A percentile compares a stretch with the other conserved stretches of the same genome.
These are phyloP conservation scores for Rosa persica DNA, from an alignment of 306 rosid genomes.

Conservation along the genomic window DNA sequence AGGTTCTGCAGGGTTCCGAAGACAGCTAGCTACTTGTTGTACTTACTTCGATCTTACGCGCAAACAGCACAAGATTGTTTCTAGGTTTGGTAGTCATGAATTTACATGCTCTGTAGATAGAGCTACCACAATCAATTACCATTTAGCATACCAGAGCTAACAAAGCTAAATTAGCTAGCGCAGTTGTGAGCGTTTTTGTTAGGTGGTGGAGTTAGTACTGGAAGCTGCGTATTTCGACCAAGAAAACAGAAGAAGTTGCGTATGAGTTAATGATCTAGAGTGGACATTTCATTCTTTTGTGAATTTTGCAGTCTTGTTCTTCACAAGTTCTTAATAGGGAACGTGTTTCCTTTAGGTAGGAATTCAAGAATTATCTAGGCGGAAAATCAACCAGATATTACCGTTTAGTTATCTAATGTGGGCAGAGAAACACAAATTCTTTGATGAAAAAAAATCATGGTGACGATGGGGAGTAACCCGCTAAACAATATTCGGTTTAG, in stretches of 20 bases:
- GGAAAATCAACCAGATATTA: background rate
- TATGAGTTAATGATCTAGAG: background rate
- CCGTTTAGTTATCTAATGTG: no score
- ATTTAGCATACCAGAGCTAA: background rate
- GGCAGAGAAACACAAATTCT: no score
- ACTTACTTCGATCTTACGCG: background rate
- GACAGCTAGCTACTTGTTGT: background rate
- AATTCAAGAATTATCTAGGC: background rate
- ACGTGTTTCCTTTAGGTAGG: background rate
- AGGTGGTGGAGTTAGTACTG: background rate
- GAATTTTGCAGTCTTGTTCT: background rate
- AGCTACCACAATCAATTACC: conserved; percentile 1
- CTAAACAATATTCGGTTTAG: background rate
- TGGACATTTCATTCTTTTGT: conserved; percentile 4
- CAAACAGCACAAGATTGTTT: background rate
- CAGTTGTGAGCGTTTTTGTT: conserved; percentile 4
- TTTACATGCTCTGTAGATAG: background rate
- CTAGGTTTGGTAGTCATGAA: background rate
- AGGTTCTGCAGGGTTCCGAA: background rate
- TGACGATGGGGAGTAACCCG: background rate
- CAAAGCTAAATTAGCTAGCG: background rate
- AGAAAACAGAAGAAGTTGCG: background rate
- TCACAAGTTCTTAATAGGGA: background rate
- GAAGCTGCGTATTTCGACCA: background rate
- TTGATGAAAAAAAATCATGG: no score